A percentile compares a stretch with the other conserved stretches of the same genome.
These are phyloP conservation scores for Funneliformis caledonium DNA, from an alignment of 371 early-diverging fungal species.

Conservation along the genomic window DNA sequence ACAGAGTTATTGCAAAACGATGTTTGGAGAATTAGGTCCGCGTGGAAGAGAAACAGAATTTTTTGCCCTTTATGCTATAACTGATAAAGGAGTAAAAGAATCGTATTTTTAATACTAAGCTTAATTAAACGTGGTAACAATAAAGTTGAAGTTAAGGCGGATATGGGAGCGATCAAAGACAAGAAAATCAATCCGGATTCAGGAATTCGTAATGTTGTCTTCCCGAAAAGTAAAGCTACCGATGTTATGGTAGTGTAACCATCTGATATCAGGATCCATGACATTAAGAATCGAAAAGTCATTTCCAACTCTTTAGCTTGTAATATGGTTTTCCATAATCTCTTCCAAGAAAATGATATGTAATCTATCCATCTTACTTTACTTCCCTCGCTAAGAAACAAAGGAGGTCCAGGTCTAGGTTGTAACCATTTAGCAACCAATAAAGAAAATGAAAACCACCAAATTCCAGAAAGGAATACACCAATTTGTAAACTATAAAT, in stretches of 20 bases:
- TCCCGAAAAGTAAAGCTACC: conserved; percentile 47
- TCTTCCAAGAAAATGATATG: conserved; percentile 14
- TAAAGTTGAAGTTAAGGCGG: conserved; percentile 56
- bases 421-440: conserved; percentile 49
- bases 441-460: conserved; percentile 55
- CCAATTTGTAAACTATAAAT: conserved; percentile 52
- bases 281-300: conserved; percentile 52
- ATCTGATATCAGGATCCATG: conserved; percentile 56
- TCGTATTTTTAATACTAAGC: conserved; percentile 42
- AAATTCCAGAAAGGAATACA: conserved; percentile 55
- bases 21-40: conserved; percentile 61
- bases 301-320: conserved; percentile 30
- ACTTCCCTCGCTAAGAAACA: conserved; percentile 36
- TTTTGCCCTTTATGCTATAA: conserved; percentile 62
- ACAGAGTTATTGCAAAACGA: conserved; percentile 53
- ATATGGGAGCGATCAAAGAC: conserved; percentile 53
- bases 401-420: conserved; percentile 62
- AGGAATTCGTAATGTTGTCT: conserved; percentile 18
- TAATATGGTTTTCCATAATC: conserved; percentile 17
- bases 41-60: conserved; percentile 59
- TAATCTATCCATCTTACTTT: conserved; percentile 19
- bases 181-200: conserved; percentile 46
- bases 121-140: conserved; percentile 58
- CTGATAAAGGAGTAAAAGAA: conserved; percentile 51
- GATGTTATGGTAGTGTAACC: conserved; percentile 50